Base-by-base conservation (phyloP, 2,329 filamentous ascomycete species). In the Beauveria pseudobassiana region DNA sequence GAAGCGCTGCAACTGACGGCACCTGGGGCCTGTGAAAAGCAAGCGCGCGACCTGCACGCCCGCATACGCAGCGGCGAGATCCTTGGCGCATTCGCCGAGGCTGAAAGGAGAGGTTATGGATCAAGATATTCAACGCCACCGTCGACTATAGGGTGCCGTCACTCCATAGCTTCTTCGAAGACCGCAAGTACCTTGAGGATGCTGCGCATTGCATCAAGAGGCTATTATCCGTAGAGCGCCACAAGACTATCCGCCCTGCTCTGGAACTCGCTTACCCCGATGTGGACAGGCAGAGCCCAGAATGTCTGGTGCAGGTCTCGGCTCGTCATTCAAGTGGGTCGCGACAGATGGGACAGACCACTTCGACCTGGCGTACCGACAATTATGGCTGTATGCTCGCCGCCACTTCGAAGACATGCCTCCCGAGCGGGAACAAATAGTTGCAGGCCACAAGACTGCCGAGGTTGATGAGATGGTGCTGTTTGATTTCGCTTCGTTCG, bases 401-500 rank as follows among this genome's bases (percentile, higher is more conserved):
- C 60, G 57, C 10, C 56, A 65, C 46, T 65, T 34, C 62, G 52
- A 46, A 28, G 26, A 28, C 5, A 61, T 54, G 28, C 43, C 56
- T 14, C 28, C 8, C 3, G 43, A 57, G 51, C n/a, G 54, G 45
- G 61, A 61, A 20, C 54, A 62, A 8, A 46, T 51, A 28, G 59
- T 49, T 20, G n/a, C 50, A 2, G 34, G 43, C 22, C 48, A 8
- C 24, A 34, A 43, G 16, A 26, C 58, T 26, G 56, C 59, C 5
- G 5, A 28, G 26, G 26, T 28, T 42, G 56, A 65, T 48, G 43
- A 65, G 56, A 55, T 40, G 16, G 42, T 62, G 9, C 28, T 65
- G 16, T 64, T 60, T 60, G 30, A 52, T 28, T 62, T 64, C 38
- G 57, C 60, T 7, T 50, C 18, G 26, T 48, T 65, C 12, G 60